Base-by-base conservation (phyloP, 805 yeast genomes). In the Ascoidea asiatica region DNA sequence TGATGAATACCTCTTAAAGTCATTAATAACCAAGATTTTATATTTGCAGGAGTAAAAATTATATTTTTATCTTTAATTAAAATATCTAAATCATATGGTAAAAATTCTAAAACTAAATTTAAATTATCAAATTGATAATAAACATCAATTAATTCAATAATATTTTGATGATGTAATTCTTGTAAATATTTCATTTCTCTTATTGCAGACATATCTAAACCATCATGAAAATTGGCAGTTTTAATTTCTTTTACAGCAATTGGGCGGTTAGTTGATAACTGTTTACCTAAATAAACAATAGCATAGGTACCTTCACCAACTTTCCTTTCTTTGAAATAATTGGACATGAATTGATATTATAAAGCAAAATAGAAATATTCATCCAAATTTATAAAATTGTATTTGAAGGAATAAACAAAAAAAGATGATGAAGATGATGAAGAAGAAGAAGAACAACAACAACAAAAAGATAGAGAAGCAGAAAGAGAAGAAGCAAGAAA, bases 281-380 rank as follows among this genome's bases (percentile, higher is more conserved):
- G 82, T 38, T 70, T 76, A 1, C 97, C 97, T 15, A 89, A 69
- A 55, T 80, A 87, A 5, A 92, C 99, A 45, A 89, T 95, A 41
- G 99, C 99, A 66, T 90, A 92, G 0, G 99, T 92, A 63, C 99
- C 99, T 64, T 92, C 99, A 57, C 99, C 99, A 22, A 92, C 97
- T 58, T 88, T 89, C 52, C 75, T 78, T 46, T 88, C 95, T 49
- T 65, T 65, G 4, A 64, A 50, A 43, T 65, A 65, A 22, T 58
- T 51, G 35, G 35, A 29, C 8, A 29, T 29, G 4, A 15, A n/a
- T n/a, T n/a, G n/a, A n/a, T n/a, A n/a, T n/a, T n/a, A n/a, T n/a
- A n/a, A n/a, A n/a, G n/a, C n/a, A n/a, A n/a, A n/a, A n/a, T n/a
- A n/a, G n/a, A n/a, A n/a, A n/a, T n/a, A n/a, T n/a, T n/a, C n/a